Base-by-base conservation (phyloP, 129 eudicot genomes). In the Artemisia tridentata region DNA sequence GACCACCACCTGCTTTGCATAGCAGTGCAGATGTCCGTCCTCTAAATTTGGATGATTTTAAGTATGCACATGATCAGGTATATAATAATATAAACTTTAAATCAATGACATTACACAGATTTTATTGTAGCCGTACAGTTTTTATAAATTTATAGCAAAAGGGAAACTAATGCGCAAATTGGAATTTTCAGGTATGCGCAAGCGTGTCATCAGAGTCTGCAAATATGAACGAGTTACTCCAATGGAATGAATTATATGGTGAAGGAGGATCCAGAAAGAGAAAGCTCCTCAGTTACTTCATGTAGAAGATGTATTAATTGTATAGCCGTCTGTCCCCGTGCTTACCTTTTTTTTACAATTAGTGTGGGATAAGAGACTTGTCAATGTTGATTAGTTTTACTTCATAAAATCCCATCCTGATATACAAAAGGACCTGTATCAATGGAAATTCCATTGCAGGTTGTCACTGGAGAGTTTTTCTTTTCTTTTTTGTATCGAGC, bases 221-320 rank as follows among this genome's bases (percentile, higher is more conserved):
- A 65, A 92, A 88, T 78, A 92, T 88, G 96, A 86, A 78, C 43
- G 96, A 88, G 84, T 96, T 92, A 65, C 78, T 72, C 43, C 96
- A 92, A 38, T 92, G 98, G 98, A 92, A 92, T 47, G 98, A 92
- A 56, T 75, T 92, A 50, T 92, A 88, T 7, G 98, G 98, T 11
- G 98, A 88, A 92, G 98, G 98, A 6, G 98, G 98, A 9, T 92
- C 98, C 41, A 79, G 96, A 72, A 92, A 92, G 91, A 86, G 88
- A 66, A 75, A 66, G 55, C 87, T 89, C 41, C 84, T 88, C 45
- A 92, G 96, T 80, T 92, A 92, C 87, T 88, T 92, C 82, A 86
- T 92, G 98, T 92, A 92, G 87, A 79, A 60, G 74, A 67, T 77
- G 80, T 66, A 64, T 17, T 47, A 67, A 65, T 48, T 86, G 86